Conservation (phyloP, 2,329 filamentous ascomycete genomes). For the Phyllosticta citriasiana region DNA sequence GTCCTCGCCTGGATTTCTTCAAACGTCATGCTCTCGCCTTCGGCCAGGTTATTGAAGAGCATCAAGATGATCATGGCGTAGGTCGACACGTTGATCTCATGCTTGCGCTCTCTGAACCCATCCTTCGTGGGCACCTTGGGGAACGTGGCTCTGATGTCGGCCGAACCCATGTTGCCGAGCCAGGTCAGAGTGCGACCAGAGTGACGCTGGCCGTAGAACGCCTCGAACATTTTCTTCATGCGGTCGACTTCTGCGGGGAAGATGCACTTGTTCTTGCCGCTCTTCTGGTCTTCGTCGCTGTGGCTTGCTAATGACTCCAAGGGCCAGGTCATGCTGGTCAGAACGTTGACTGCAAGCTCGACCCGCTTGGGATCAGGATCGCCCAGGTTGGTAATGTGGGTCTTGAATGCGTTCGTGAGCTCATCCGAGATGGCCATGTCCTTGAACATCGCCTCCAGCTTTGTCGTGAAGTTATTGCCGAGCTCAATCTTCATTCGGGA, state of each 20-base stretch:
- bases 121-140: conserved; percentile 62
- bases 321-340: conserved; percentile 94
- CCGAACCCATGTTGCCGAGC: conserved; percentile 66
- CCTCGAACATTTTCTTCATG: conserved; percentile 75
- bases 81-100: conserved; percentile 87
- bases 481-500: conserved; percentile 94
- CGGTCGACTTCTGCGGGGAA: conserved; percentile 66
- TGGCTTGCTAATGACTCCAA: conserved; percentile 67
- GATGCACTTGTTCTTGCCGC: conserved; percentile 46
- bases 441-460: conserved; percentile 96
- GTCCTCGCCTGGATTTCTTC: conserved; percentile 79
- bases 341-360: conserved; percentile 73
- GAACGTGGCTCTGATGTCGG: conserved; percentile 75
- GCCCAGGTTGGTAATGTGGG: conserved; percentile 52
- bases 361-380: conserved; percentile 52
- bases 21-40: conserved; percentile 43
- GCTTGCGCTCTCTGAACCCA: conserved; percentile 58
- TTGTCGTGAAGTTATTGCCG: conserved; percentile 84
- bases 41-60: conserved; percentile 71
- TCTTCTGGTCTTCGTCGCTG: conserved; percentile 39
- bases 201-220: conserved; percentile 79
- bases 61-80: conserved; percentile 85
- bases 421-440: conserved; percentile 86
- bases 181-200: conserved; percentile 84
- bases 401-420: conserved; percentile 65